Evolutionary conservation across 2,329 filamentous ascomycete species (phyloP), one percentile per base, ranked within the genome.

Genomic region (Elsinoe necatrix): DNA sequence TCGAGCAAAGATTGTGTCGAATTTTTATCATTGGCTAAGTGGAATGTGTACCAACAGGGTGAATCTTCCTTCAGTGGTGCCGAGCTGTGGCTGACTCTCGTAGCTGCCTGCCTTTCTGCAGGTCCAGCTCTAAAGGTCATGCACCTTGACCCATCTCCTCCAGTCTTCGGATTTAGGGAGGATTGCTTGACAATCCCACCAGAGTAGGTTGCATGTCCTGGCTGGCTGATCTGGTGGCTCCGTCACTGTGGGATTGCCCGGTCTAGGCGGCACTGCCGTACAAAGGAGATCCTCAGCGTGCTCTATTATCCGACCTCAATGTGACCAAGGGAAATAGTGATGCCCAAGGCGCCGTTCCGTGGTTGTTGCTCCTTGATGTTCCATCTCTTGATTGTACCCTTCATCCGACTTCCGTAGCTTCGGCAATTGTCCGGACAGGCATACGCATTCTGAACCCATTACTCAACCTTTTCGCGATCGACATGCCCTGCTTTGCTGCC

Each of bases 371-470:
- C 25, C 27, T 21, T 50, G 21, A 18, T 34, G 39, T 31, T 50
- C 45, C 25, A 31, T 34, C 25, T 34, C 45, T 50, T 34, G 12
- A 23, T 52, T 31, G n/a, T 6, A 12, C 20, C 16, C 14, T 16
- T 35, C 48, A 37, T 39, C 48, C 29, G 11, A 37, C 31, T 16
- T 39, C 48, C 20, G 48, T 37, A 35, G 48, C 48, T 39, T 52
- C 29, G 14, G 29, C 11, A 12, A 52, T 39, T 16, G 29, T 39
- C n/a, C 48, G 29, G 25, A 62, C 20, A 5, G 66, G 67, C 57
- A 69, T 42, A 57, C 62, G 64, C 56, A 68, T 61, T 57, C 65
- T 63, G 59, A 68, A 69, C 31, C 63, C 62, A n/a, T 66, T 63
- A 25, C 60, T 64, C 51, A 68, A 52, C 56, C 57, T 60, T 18